phyloP scores from a whole-genome alignment of 257 asterid species.

The Plantago major region DNA sequence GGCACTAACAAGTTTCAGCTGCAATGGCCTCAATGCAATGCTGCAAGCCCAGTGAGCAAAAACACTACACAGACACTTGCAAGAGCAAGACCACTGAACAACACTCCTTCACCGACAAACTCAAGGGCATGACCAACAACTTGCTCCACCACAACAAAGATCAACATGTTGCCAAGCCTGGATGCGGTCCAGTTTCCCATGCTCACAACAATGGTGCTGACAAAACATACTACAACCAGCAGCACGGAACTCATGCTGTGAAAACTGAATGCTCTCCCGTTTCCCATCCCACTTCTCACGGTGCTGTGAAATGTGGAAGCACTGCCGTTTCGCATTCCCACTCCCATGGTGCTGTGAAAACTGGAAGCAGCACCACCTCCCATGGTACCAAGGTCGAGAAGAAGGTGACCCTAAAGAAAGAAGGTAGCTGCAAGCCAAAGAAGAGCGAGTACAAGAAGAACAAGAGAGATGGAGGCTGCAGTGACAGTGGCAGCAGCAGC shows the following conservation, averaged over 20 bases:
- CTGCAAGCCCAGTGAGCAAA: neutral
- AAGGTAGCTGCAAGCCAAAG: constrained; percentile 2
- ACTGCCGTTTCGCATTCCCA: neutral
- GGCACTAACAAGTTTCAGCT: neutral
- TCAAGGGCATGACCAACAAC: constrained; percentile 6
- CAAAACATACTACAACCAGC: too few relatives aligned
- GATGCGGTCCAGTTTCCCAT: too few relatives aligned
- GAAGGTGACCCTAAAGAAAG: neutral
- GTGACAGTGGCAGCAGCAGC: constrained; percentile 1
- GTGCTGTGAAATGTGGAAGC: neutral
- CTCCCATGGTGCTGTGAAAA: neutral
- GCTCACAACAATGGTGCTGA: too few relatives aligned
- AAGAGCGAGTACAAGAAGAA: constrained; percentile 6
- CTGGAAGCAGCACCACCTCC: too few relatives aligned
- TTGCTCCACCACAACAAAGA: neutral
- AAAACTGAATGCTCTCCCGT: too few relatives aligned
- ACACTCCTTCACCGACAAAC: constrained; percentile 9
- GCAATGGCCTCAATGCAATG: constrained; percentile 8
- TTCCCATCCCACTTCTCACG: too few relatives aligned
- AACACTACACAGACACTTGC: neutral
- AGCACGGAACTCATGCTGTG: too few relatives aligned
- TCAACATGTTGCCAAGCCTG: constrained; percentile 1
- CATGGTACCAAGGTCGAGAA: neutral
- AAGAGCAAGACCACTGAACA: constrained; percentile 10
- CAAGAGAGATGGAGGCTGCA: neutral